Conservation (phyloP, 148 eudicot genomes). For the Vaccinium myrtillus region DNA sequence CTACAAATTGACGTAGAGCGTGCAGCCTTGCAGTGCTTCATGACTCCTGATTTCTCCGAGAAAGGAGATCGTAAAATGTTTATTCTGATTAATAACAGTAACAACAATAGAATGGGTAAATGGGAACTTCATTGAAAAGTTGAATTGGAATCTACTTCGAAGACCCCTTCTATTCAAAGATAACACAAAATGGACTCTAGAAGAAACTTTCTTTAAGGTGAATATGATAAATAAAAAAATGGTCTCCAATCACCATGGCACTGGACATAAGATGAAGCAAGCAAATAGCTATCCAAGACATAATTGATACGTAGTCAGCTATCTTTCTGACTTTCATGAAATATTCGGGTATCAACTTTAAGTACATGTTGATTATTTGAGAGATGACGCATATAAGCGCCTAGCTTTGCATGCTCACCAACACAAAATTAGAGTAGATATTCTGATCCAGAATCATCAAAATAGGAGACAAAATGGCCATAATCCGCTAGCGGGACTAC, state of each 20-base stretch:
- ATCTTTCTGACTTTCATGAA: neutral
- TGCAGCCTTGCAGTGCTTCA: neutral
- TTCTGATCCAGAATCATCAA: neutral
- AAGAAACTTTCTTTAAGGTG: neutral
- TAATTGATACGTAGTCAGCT: neutral
- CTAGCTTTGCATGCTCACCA: neutral
- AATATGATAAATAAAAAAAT: neutral
- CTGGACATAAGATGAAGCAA: neutral
- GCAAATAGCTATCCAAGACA: neutral
- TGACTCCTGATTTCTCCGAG: neutral
- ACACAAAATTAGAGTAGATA: neutral
- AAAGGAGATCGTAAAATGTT: neutral
- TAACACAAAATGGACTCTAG: neutral
- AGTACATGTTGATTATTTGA: neutral
- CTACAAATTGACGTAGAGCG: neutral
- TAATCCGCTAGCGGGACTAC: neutral
- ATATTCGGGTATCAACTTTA: neutral
- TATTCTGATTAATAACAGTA: neutral
- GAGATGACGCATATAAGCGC: neutral
- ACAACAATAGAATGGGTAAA: neutral
- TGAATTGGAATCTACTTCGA: neutral
- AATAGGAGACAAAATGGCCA: neutral
- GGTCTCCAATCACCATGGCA: conserved; percentile 5
- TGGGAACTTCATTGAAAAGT: neutral
- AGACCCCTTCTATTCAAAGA: neutral